Percentiles rank a stretch among this genome's conserved stretches.
Conservation (phyloP, 345 rosid genomes). For the Corchorus capsularis region DNA sequence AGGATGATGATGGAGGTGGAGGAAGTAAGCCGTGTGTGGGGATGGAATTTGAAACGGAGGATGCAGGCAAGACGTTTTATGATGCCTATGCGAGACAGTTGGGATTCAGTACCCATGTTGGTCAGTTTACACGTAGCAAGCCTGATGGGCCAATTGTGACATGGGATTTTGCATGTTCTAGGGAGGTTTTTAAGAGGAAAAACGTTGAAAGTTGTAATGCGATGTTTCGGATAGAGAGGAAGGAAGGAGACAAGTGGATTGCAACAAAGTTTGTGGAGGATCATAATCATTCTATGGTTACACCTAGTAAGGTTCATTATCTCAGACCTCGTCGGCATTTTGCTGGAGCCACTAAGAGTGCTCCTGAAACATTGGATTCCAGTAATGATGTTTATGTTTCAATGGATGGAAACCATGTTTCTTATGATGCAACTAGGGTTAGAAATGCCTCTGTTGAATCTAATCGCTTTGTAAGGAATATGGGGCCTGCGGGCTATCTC, state of each 20-base stretch:
- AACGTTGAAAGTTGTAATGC: slow-evolving; percentile 65
- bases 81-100: slow-evolving; percentile 49
- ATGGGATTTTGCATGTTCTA: slow-evolving; percentile 58
- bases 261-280: slow-evolving; percentile 63
- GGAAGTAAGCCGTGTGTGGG: slow-evolving; percentile 43
- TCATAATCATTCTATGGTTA: slow-evolving; percentile 53
- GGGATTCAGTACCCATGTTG: slow-evolving; percentile 55
- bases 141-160: slow-evolving; percentile 66
- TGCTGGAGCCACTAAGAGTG: slow-evolving; percentile 48
- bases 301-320: slow-evolving; percentile 48
- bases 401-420: slow-evolving; percentile 38
- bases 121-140: slow-evolving; percentile 52
- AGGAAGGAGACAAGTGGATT: slow-evolving; percentile 47
- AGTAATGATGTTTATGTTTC: slow-evolving; percentile 39
- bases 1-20: slow-evolving; percentile 28
- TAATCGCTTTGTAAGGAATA: slow-evolving; percentile 36
- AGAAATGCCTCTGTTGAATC: slow-evolving; percentile 37
- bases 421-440: slow-evolving; percentile 36
- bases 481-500: slow-evolving; percentile 31
- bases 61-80: slow-evolving; percentile 49
- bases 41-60: slow-evolving; percentile 64
- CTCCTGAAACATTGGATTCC: slow-evolving; percentile 35
- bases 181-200: slow-evolving; percentile 55
- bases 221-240: slow-evolving; percentile 59
- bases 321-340: slow-evolving; percentile 62